Evolutionary conservation across 257 asterid species (phyloP).

Genomic region (Gardenia jasminoides): DNA sequence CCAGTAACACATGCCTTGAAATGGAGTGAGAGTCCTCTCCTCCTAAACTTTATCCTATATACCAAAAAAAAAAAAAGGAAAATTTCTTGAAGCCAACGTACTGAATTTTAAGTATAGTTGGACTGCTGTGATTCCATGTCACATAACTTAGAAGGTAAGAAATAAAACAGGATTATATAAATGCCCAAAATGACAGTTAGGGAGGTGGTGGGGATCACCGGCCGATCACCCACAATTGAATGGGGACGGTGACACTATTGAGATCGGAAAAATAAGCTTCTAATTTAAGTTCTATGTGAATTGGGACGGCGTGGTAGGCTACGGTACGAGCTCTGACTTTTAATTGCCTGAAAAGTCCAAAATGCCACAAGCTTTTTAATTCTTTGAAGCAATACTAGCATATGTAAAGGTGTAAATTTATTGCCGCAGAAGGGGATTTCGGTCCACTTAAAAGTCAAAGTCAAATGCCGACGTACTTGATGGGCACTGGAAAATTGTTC

Average conservation of each 20-base stretch:
- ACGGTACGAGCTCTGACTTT: background rate
- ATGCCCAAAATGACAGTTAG: background rate
- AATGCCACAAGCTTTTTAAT: background rate
- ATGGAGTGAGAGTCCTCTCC: too few species aligned
- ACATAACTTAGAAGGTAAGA: background rate
- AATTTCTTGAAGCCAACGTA: too few species aligned
- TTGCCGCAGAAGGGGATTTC: background rate
- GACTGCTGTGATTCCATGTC: background rate
- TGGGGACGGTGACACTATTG: slow-evolving; percentile 22
- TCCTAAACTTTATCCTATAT: too few species aligned
- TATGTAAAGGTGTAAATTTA: background rate
- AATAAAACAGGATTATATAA: background rate
- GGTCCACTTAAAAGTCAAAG: background rate
- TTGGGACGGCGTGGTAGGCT: slow-evolving; percentile 21
- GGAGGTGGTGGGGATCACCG: background rate
- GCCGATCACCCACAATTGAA: slow-evolving; percentile 8
- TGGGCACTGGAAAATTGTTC: background rate
- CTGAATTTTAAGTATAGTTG: background rate
- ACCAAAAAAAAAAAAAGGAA: too few species aligned
- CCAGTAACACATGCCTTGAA: too few species aligned
- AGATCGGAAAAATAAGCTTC: background rate
- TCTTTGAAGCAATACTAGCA: background rate
- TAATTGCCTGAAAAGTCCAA: background rate
- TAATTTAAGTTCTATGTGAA: background rate
- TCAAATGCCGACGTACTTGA: slow-evolving; percentile 30